These are phyloP conservation scores for Oxytropis ochrocephala DNA, from an alignment of 306 rosid species.

Conservation along the genomic window DNA sequence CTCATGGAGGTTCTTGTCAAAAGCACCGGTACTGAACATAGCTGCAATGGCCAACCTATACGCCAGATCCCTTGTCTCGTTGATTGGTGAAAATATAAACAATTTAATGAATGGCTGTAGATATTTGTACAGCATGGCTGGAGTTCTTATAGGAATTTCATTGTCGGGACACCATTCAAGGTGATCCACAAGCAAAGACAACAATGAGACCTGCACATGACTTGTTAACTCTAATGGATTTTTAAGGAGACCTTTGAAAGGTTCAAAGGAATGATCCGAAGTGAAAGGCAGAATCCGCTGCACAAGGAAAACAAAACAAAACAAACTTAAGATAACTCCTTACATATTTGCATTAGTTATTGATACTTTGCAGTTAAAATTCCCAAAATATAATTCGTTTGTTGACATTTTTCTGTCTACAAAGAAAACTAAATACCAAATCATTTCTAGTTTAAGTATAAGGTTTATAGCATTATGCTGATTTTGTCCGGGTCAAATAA, in stretches of 20 bases:
- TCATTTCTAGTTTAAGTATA: background rate
- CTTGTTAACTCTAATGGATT: conserved; percentile 49
- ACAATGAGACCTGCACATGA: conserved; percentile 55
- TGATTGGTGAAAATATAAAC: conserved; percentile 53
- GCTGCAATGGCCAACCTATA: conserved; percentile 67
- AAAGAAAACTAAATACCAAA: background rate
- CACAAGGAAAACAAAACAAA: conserved; percentile 28
- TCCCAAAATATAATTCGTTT: too few species aligned
- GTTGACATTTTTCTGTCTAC: background rate
- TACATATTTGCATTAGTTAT: background rate
- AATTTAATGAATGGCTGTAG: conserved; percentile 65
- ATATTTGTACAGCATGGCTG: conserved; percentile 72
- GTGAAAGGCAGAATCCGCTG: conserved; percentile 57
- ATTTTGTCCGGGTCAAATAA: background rate
- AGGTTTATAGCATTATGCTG: background rate
- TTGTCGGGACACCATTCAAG: conserved; percentile 54
- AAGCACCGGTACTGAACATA: conserved; percentile 86
- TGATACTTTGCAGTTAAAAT: background rate
- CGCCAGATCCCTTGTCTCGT: conserved; percentile 46
- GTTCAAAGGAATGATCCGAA: conserved; percentile 71
- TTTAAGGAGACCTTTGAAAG: conserved; percentile 57
- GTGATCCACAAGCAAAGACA: conserved; percentile 70
- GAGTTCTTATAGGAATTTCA: conserved; percentile 56
- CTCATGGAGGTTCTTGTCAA: conserved; percentile 65
- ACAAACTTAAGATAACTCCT: conserved; percentile 14